Evolutionary conservation across 345 rosid species (phyloP).

Genomic region (Populus simonii): DNA sequence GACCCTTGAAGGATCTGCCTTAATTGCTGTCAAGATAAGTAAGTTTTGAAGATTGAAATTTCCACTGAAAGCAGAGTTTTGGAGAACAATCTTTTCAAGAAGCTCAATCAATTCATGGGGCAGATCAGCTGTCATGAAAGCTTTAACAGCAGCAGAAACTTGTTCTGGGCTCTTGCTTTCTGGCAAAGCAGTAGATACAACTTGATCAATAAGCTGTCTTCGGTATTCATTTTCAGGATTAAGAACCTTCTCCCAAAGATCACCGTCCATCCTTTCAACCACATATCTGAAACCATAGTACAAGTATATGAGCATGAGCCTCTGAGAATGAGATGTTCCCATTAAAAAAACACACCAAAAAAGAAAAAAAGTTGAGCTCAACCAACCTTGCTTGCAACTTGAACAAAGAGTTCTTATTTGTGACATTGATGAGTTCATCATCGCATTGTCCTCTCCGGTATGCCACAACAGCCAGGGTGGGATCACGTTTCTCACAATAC

Average conservation of each 20-base stretch:
- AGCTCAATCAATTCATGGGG: conserved; percentile 83
- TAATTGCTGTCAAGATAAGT: conserved; percentile 90
- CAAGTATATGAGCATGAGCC: conserved; percentile 19
- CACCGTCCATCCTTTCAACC: conserved; percentile 97
- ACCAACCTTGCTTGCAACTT: conserved; percentile 95
- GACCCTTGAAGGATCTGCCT: conserved; percentile 94
- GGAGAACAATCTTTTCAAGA: conserved; percentile 93
- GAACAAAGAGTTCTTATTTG: conserved; percentile 92
- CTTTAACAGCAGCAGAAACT: conserved; percentile 82
- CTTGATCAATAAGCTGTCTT: conserved; percentile 96
- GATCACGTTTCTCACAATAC: conserved; percentile 99
- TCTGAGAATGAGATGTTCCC: neutral
- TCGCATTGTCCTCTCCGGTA: conserved; percentile 98
- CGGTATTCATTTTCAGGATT: conserved; percentile 74
- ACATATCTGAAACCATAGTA: conserved; percentile 64
- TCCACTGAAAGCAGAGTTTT: conserved; percentile 98
- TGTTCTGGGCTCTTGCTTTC: conserved; percentile 91
- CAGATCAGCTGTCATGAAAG: conserved; percentile 79
- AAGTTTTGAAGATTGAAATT: conserved; percentile 94
- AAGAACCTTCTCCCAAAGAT: conserved; percentile 99
- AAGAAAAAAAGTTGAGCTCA: neutral
- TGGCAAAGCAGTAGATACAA: conserved; percentile 91
- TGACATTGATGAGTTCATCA: conserved; percentile 92
- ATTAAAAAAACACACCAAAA: conserved; percentile 3
- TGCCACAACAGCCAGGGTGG: conserved; percentile 95